A percentile compares a stretch with the other conserved stretches of the same genome.
phyloP scores from a whole-genome alignment of 163 green algal genomes.

The Coccomyxa subellipsoidea region DNA sequence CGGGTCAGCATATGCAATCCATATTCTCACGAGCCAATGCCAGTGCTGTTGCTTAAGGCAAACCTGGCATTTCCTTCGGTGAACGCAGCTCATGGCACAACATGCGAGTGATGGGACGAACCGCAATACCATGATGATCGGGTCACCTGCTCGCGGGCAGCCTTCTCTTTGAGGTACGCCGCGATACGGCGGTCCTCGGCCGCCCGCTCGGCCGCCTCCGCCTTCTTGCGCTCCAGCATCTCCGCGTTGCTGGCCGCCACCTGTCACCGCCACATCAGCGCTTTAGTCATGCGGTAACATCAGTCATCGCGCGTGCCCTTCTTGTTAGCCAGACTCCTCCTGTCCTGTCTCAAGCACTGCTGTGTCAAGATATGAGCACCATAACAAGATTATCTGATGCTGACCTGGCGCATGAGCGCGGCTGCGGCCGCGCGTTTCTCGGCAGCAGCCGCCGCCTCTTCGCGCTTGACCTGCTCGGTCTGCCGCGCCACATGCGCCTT shows the following conservation, averaged over 20 bases:
- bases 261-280: constrained; percentile 5
- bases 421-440: constrained; percentile 45
- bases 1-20: too few relatives aligned
- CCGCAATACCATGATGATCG: too few relatives aligned
- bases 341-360: too few relatives aligned
- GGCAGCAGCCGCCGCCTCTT: constrained; percentile 37
- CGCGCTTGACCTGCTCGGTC: constrained; percentile 23
- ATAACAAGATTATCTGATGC: neutral
- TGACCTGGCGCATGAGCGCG: constrained; percentile 46
- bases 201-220: constrained; percentile 65
- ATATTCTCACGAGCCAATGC: too few relatives aligned
- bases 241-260: constrained; percentile 50
- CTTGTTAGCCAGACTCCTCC: neutral
- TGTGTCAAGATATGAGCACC: too few relatives aligned
- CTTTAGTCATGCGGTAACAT: too few relatives aligned
- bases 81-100: too few relatives aligned
- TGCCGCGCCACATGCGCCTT: neutral
- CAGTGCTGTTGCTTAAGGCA: too few relatives aligned
- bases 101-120: too few relatives aligned
- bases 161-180: constrained; percentile 69
- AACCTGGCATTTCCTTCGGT: too few relatives aligned
- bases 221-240: constrained; percentile 73
- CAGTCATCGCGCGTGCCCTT: neutral
- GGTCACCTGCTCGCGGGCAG: constrained; percentile 67
- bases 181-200: constrained; percentile 78